Conservation (phyloP, 371 early-diverging fungal genomes). For the Parasitella parasitica region DNA sequence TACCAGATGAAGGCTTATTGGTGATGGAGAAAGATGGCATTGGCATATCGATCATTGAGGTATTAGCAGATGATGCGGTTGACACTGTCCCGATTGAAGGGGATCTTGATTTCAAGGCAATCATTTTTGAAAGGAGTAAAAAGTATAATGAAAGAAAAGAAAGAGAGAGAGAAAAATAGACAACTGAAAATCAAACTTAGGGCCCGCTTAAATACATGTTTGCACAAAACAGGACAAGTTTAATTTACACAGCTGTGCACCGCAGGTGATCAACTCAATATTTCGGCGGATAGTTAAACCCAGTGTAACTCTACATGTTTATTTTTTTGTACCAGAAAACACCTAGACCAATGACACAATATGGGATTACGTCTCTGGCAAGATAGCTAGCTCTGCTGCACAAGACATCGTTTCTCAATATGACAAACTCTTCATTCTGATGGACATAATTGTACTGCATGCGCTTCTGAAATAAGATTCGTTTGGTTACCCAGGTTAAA, state of each 20-base stretch:
- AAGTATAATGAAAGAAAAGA: not conserved
- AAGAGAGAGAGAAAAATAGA: not conserved
- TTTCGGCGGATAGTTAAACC: not conserved
- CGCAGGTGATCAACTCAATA: constrained; percentile 5
- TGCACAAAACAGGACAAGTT: not conserved
- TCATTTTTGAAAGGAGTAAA: not conserved
- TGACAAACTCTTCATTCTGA: not conserved
- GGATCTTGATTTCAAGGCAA: constrained; percentile 26
- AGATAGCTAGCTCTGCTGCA: not conserved
- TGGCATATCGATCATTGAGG: constrained; percentile 26
- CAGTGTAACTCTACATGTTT: not conserved
- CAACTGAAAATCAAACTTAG: not conserved
- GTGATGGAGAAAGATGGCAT: constrained; percentile 31
- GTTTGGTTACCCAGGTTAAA: not conserved
- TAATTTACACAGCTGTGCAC: constrained; percentile 6
- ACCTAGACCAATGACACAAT: constrained; percentile 8
- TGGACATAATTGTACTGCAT: not conserved
- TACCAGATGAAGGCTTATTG: constrained; percentile 34
- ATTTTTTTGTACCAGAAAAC: not conserved
- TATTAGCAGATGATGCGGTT: constrained; percentile 8
- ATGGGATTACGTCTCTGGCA: not conserved
- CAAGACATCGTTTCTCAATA: constrained; percentile 4
- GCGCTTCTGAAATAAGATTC: not conserved
- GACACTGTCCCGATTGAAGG: constrained; percentile 32
- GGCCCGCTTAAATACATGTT: not conserved